Conservation (phyloP, 2,329 filamentous ascomycete species). For the Fusarium solani-melongenae region DNA sequence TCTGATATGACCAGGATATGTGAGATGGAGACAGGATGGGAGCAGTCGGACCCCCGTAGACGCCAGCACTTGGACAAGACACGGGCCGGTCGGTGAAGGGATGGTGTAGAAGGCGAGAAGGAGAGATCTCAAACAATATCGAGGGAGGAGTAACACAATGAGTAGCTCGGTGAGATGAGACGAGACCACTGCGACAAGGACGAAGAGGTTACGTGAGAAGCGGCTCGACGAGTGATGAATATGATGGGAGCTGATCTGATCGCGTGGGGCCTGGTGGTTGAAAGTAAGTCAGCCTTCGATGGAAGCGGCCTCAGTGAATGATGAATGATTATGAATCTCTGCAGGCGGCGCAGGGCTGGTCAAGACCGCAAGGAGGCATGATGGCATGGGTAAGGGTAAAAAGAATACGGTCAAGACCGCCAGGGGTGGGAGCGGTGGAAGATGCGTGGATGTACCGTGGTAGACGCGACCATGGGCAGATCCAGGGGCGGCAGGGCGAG, state of each 20-base stretch:
- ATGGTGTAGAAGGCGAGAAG: slow-evolving; percentile 11
- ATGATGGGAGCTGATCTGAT: slow-evolving; percentile 15
- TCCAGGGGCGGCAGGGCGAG: slow-evolving; percentile 31
- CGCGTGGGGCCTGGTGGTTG: slow-evolving; percentile 25
- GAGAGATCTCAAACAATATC: slow-evolving; percentile 6
- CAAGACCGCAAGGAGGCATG: slow-evolving; percentile 19
- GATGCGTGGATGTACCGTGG: slow-evolving; percentile 23
- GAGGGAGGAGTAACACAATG: neutral
- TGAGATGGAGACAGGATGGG: slow-evolving; percentile 36
- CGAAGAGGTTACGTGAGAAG: neutral
- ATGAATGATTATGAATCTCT: slow-evolving; percentile 13
- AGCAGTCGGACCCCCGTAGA: slow-evolving; percentile 24
- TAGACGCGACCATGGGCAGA: slow-evolving; percentile 38
- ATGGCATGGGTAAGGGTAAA: slow-evolving; percentile 39
- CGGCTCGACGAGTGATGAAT: slow-evolving; percentile 8
- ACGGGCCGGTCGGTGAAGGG: slow-evolving; percentile 14
- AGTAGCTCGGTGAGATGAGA: slow-evolving; percentile 1
- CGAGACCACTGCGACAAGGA: neutral
- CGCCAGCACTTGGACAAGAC: slow-evolving; percentile 39
- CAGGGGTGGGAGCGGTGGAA: slow-evolving; percentile 34
- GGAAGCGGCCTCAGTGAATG: slow-evolving; percentile 34
- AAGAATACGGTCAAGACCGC: slow-evolving; percentile 32
- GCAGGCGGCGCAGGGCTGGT: slow-evolving; percentile 21
- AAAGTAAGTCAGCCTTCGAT: slow-evolving; percentile 35
- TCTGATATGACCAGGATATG: slow-evolving; percentile 43